A percentile compares a stretch with the other conserved stretches of the same genome.
Evolutionary conservation across 176 grass and related monocot species (phyloP).

Genomic region (Musa beccarii): DNA sequence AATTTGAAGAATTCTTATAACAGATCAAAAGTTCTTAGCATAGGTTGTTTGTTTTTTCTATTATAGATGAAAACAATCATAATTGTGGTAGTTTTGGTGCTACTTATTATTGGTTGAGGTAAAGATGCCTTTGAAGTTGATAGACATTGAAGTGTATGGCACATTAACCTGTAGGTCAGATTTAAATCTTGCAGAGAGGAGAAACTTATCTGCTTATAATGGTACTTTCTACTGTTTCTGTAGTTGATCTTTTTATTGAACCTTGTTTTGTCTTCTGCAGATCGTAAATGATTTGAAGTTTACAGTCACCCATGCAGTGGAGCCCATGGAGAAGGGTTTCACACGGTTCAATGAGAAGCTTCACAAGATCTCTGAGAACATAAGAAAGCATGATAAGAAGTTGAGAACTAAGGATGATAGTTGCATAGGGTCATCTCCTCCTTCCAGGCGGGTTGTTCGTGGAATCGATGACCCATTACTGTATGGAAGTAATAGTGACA

Average conservation of each 20-base stretch:
- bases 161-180: too few relatives aligned
- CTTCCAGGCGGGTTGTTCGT: conserved; percentile 37
- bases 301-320: conserved; percentile 70
- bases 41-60: too few relatives aligned
- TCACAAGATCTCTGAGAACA: conserved; percentile 72
- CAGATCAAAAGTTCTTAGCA: too few relatives aligned
- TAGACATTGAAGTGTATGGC: too few relatives aligned
- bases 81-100: too few relatives aligned
- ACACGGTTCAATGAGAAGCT: conserved; percentile 61
- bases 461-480: conserved; percentile 75
- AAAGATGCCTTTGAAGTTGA: too few relatives aligned
- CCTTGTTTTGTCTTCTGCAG: conserved; percentile 13
- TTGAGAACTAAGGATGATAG: conserved; percentile 74
- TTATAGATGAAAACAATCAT: too few relatives aligned
- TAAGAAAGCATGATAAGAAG: conserved; percentile 55
- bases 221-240: too few relatives aligned
- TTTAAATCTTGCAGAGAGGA: too few relatives aligned
- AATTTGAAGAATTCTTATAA: too few relatives aligned
- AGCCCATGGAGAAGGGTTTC: conserved; percentile 48
- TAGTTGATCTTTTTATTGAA: background rate
- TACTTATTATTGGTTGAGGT: too few relatives aligned
- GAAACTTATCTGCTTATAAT: too few relatives aligned
- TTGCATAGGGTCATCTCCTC: conserved; percentile 42
- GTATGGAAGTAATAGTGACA: conserved; percentile 64
- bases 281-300: conserved; percentile 96